Base-by-base conservation (phyloP, 768 basidiomycete species). In the Neoboletus brunneissimus region DNA sequence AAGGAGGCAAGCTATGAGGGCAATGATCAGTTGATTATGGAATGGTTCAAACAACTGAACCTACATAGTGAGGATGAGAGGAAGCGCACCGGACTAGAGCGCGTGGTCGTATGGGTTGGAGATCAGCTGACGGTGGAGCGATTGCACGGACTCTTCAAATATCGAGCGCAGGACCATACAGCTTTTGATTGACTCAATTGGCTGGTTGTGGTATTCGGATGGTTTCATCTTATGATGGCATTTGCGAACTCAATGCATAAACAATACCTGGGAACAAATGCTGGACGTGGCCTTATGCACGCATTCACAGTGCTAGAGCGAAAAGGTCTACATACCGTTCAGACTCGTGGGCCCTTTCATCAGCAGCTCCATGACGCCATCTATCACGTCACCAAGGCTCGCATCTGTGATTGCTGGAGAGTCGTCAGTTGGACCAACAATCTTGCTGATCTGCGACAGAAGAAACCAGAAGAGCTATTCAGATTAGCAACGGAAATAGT, bases 1-100 rank as follows among this genome's bases (percentile, higher is more conserved):
- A 60, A 72, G 3, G 76, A 79, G 48, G 74, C 74, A 3, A 75
- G 73, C 48, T 79, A 79, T 40, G 68, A 76, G 20, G 76, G 72
- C 10, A 74, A 76, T 59, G 38, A 49, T 3, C 10, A 57, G 56
- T n/a, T 56, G 16, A 58, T 78, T 0, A 57, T 75, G 3, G 29
- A 37, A 3, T 37, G 35, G 35, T 37, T 37, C 35, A 37, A 37
- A 3, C 16, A 37, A 37, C 13, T 37, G 3, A 2, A 25, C 4
- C 10, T 27, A 67, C 75, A 57, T 35, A 58, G 50, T 11, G 37
- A 53, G 3, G 65, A 65, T 0, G 60, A 73, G 32, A 54, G 57
- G 46, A 63, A 64, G 57, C 55, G 62, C 23, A 58, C 54, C 0
- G 64, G 63, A 18, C 13, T 51, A 0, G 51, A 73, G 13, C 44